Conservation (phyloP, 2,329 filamentous ascomycete species). For the Calonectria honghensis region DNA sequence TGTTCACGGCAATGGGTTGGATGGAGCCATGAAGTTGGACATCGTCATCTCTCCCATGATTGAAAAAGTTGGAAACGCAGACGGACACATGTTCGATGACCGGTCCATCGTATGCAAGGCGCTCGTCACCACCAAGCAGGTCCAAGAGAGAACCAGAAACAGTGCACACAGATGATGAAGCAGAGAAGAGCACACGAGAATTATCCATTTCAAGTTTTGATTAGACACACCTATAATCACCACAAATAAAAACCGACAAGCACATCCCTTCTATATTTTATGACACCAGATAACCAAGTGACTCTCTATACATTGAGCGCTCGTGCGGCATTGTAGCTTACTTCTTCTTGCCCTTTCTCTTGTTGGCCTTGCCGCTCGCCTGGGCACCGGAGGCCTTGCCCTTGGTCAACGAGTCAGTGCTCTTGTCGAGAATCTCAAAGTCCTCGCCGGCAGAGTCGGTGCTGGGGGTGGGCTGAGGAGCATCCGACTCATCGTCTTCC, state of each 20-base stretch:
- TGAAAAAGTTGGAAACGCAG: constrained; percentile 22
- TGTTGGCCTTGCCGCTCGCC: constrained; percentile 68
- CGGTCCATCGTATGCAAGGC: background rate
- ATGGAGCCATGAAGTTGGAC: background rate
- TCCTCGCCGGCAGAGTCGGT: constrained; percentile 76
- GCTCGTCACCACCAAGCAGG: background rate
- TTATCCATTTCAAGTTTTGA: background rate
- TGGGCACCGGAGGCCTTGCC: constrained; percentile 71
- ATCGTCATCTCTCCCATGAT: constrained; percentile 20
- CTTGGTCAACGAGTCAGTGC: constrained; percentile 72
- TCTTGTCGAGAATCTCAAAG: constrained; percentile 79
- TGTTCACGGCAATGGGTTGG: background rate
- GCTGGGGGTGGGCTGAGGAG: constrained; percentile 71
- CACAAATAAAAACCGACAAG: background rate
- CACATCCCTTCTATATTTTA: constrained; percentile 16
- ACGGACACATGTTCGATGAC: background rate
- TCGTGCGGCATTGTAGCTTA: constrained; percentile 54
- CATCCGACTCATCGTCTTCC: constrained; percentile 69
- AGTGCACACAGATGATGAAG: background rate
- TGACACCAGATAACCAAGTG: constrained; percentile 7
- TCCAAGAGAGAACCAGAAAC: background rate
- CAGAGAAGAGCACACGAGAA: background rate
- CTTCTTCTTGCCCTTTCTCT: constrained; percentile 74
- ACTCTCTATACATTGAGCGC: constrained; percentile 42
- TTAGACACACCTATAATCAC: background rate